These are phyloP conservation scores for Saccharomycopsis fermentans DNA, from an alignment of 805 yeast genomes.

Conservation along the genomic window DNA sequence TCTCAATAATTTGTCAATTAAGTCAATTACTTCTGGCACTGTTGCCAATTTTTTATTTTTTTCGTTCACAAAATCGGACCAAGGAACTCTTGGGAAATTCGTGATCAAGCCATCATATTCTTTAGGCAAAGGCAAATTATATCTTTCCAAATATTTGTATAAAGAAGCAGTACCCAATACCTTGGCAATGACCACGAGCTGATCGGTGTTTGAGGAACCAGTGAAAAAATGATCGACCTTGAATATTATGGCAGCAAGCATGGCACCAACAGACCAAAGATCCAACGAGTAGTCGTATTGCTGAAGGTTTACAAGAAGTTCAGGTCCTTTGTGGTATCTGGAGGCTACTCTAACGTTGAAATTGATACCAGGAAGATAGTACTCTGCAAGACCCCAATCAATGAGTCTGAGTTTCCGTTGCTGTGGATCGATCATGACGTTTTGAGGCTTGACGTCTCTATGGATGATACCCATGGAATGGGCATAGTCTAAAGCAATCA, in stretches of 20 bases:
- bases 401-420: conserved; percentile 63
- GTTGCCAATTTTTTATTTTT: conserved; percentile 59
- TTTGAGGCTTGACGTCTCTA: conserved; percentile 92
- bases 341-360: conserved; percentile 93
- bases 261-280: conserved; percentile 91
- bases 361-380: conserved; percentile 80
- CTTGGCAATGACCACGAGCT: conserved; percentile 78
- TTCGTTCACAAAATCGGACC: conserved; percentile 66
- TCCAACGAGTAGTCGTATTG: conserved; percentile 88
- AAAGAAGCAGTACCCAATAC: conserved; percentile 82
- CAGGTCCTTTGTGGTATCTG: conserved; percentile 90
- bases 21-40: conserved; percentile 60
- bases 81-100: conserved; percentile 71
- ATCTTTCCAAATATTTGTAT: conserved; percentile 56
- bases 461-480: conserved; percentile 96
- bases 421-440: conserved; percentile 86
- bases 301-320: conserved; percentile 72
- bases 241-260: conserved; percentile 83
- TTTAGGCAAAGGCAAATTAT: conserved; percentile 56
- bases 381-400: conserved; percentile 96
- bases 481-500: conserved; percentile 77
- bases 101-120: conserved; percentile 69
- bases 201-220: conserved; percentile 86
- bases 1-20: conserved; percentile 66
- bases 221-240: conserved; percentile 88